A percentile compares a stretch with the other conserved stretches of the same genome.
Evolutionary conservation across 106 monocot species (phyloP).

Genomic region (Dactylorhiza incarnata): DNA sequence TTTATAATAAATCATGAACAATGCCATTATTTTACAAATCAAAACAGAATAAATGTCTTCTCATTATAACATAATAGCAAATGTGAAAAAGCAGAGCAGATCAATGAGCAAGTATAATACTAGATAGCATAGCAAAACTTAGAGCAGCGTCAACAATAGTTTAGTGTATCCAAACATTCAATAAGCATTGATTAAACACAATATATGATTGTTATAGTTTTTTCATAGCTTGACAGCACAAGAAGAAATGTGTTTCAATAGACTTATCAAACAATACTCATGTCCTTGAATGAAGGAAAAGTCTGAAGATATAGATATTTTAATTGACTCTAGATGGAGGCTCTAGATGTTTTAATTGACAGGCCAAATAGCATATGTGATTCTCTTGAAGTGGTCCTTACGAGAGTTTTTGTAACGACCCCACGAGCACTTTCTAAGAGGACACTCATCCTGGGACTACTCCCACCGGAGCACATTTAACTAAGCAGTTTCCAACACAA

Average conservation of each 20-base stretch:
- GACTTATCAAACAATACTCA: background rate
- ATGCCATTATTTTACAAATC: background rate
- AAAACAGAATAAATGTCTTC: background rate
- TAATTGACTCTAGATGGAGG: no score
- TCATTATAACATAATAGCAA: background rate
- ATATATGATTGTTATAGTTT: background rate
- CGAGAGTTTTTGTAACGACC: background rate
- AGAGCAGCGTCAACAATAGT: background rate
- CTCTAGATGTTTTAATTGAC: no score
- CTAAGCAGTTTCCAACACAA: no score
- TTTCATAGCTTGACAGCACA: background rate
- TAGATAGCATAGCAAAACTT: background rate
- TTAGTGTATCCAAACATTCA: background rate
- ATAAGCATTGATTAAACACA: background rate
- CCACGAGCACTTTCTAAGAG: no score
- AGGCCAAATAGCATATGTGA: background rate
- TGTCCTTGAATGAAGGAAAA: no score
- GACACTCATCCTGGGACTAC: no score
- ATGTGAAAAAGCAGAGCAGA: background rate
- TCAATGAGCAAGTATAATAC: background rate
- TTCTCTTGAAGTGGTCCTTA: background rate
- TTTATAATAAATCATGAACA: background rate
- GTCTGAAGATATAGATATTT: no score
- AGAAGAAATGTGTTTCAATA: background rate
- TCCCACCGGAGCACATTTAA: no score